Conservation (phyloP, 179 eudicot species). For the Camellia oleifera region DNA sequence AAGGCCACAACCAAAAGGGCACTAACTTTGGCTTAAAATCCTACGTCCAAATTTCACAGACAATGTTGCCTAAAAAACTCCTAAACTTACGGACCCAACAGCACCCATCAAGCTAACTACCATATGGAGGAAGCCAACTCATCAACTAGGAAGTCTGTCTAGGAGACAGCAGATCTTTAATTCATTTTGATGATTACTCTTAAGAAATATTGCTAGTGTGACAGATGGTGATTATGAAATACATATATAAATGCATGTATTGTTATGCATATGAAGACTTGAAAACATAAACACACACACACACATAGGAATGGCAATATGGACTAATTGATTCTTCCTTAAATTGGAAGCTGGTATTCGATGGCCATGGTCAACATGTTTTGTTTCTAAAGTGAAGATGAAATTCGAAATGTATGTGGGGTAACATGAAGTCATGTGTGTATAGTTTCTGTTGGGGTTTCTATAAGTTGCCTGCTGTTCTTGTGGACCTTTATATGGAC, state of each 20-base stretch:
- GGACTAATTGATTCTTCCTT: not conserved
- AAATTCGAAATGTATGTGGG: not conserved
- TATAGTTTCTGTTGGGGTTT: not conserved
- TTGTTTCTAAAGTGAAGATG: not conserved
- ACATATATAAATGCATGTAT: too few relatives aligned
- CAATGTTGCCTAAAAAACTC: not conserved
- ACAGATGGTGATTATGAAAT: not conserved
- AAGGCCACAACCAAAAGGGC: not conserved
- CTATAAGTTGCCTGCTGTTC: not conserved
- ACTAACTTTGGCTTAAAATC: not conserved
- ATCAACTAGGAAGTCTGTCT: not conserved
- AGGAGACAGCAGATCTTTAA: not conserved
- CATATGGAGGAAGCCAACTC: not conserved
- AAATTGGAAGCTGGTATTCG: not conserved
- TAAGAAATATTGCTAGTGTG: not conserved
- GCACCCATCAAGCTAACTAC: not conserved
- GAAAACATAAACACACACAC: not conserved
- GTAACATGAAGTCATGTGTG: not conserved
- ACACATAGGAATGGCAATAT: not conserved
- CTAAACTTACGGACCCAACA: not conserved
- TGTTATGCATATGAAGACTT: not conserved
- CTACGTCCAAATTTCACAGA: not conserved
- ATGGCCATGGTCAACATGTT: not conserved
- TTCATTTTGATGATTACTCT: not conserved
- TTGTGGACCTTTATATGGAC: not conserved